Base-by-base conservation (phyloP, 108 stramenopile species). In the Pseudonitzschia pungens region DNA sequence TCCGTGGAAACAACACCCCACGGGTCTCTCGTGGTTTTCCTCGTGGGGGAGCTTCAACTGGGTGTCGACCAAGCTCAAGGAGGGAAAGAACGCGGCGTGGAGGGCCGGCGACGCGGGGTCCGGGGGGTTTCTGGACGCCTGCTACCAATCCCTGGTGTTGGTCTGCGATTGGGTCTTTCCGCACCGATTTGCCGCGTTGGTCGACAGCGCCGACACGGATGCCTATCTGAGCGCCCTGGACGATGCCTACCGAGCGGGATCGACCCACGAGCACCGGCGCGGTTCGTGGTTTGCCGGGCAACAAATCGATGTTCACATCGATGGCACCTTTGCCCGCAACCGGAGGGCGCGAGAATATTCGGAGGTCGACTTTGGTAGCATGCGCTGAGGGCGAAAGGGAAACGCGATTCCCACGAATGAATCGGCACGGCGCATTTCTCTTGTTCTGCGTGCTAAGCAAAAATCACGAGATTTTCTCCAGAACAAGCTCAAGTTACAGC, bases 1-100 rank as follows among this genome's bases (percentile, higher is more conserved):
- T 88, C 87, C 85, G 20, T 78, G 77, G 16, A 76, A 72, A 0
- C 54, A 72, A 22, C 44, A 62, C n/a, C 16, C 50, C 18, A 87
- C 79, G 11, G 79, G 73, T n/a, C 54, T 86, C 60, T 62, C 75
- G 4, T 75, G 72, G 72, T 88, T 84, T 67, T 72, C 85, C 0
- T 86, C 85, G 16, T 88, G 83, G 83, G 76, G 84, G 5, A 77
- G 71, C 22, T 65, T 87, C 27, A 52, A 62, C 43, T 90, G 86
- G 87, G 44, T 80, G 53, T 65, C 74, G 54, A 73, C 81, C 8
- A 57, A 72, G 57, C 71, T 88, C 54, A 82, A 81, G 45, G 71
- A 80, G 33, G 85, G 80, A 14, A 52, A 57, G 33, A 41, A 50
- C 48, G 54, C 74, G 18, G 74, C 74, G 8, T 48, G 57, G 20